A percentile compares a stretch with the other conserved stretches of the same genome.
These are phyloP conservation scores for Camellia lanceoleosa DNA, from an alignment of 148 eudicot genomes.

Conservation along the genomic window DNA sequence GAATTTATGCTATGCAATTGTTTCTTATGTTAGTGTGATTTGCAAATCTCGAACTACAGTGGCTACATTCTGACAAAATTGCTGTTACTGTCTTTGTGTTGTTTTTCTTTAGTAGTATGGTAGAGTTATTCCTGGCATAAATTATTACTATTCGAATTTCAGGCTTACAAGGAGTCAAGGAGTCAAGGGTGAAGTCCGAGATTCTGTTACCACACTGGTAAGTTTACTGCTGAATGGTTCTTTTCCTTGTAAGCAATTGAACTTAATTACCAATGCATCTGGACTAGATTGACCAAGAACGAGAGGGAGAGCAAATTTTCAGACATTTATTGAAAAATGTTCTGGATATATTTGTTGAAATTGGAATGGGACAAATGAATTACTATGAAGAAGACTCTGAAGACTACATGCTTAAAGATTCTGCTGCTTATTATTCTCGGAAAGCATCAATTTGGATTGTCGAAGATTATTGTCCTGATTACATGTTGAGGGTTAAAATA, in stretches of 20 bases:
- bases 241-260: background rate
- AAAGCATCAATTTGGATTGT: constrained; percentile 70
- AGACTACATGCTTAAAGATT: constrained; percentile 40
- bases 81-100: background rate
- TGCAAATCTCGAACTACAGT: background rate
- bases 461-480: constrained; percentile 73
- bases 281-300: constrained; percentile 60
- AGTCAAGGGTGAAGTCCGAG: constrained; percentile 44
- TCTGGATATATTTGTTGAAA: constrained; percentile 52
- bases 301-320: constrained; percentile 69
- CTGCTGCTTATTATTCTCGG: constrained; percentile 67
- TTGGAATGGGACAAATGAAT: constrained; percentile 50
- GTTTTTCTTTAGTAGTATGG: no score
- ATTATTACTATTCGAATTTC: background rate
- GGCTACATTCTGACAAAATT: background rate
- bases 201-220: constrained; percentile 61
- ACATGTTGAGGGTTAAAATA: constrained; percentile 58
- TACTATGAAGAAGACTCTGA: constrained; percentile 63
- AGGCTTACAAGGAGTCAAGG: constrained; percentile 46
- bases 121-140: background rate
- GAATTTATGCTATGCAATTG: background rate
- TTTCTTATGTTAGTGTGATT: background rate
- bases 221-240: constrained; percentile 12
- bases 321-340: constrained; percentile 64
- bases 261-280: constrained; percentile 7